Base-by-base conservation (phyloP, 495 filamentous ascomycete species). In the Hapsidospora chrysogenum region DNA sequence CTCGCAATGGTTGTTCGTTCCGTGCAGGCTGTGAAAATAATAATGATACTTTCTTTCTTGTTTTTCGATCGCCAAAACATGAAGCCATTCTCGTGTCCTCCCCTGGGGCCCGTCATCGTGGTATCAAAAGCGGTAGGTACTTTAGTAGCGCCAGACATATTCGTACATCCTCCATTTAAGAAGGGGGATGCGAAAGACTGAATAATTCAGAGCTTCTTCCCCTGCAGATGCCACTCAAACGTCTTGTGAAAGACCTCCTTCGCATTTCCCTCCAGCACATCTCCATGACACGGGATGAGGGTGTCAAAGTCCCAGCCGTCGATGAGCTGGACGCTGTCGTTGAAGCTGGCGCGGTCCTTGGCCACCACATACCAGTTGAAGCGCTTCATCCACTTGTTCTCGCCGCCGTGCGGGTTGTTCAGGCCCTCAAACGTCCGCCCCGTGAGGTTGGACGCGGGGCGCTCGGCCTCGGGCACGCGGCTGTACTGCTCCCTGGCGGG, bases 271-370 rank as follows among this genome's bases (percentile, higher is more conserved):
- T 85, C 78, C 40, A 95, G 76, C 19, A 80, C 74, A 64, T 97
- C 89, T 7, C 89, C 89, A 63, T 97, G 89, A 51, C 86, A 95
- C 1, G 85, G 84, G 47, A 96, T 74, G 41, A 97, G 66, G 14
- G 72, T 78, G 41, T 85, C 76, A 46, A 93, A 86, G 41, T 87
- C 80, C 87, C 87, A 97, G 27, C 47, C 48, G 19, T 66, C 61
- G 41, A 97, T 92, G 41, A 70, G 62, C 41, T 51, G 49, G 21
- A 82, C 58, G 41, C 77, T 81, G 43, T 69, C 62, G 34, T 72
- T 70, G 48, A 85, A 94, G 4, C 68, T 74, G 10, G 47, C 22
- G 31, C 85, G 63, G 54, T 94, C 72, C n/a, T 39, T 45, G 6
- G 58, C 45, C 17, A 77, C 46, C 9, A 59, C 64, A 52, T 92